These are phyloP conservation scores for Thuja plicata DNA, from an alignment of 83 land plant genomes.

Conservation along the genomic window DNA sequence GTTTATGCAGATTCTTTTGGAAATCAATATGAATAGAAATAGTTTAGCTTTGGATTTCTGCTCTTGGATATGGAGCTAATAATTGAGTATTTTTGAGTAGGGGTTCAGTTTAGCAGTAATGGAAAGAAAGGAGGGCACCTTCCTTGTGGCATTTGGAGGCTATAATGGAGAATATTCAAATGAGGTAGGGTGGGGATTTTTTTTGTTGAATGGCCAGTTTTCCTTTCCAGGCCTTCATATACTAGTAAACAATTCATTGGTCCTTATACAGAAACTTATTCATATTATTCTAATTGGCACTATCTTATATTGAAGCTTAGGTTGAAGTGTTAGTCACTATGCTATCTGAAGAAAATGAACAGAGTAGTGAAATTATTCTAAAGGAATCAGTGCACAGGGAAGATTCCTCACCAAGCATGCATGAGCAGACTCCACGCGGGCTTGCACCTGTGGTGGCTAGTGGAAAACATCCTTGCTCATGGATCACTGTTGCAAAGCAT, in stretches of 20 bases:
- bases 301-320: conserved; percentile 18
- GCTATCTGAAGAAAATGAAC: conserved; percentile 28
- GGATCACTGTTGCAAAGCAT: conserved; percentile 30
- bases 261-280: background rate
- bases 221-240: background rate
- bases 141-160: conserved; percentile 93
- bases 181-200: conserved; percentile 35
- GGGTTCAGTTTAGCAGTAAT: conserved; percentile 81
- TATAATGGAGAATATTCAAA: conserved; percentile 61
- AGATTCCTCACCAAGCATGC: conserved; percentile 13
- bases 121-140: conserved; percentile 69
- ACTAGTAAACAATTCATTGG: background rate
- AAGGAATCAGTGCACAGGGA: conserved; percentile 21
- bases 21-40: background rate
- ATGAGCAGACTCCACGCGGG: conserved; percentile 19
- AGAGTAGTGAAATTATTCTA: conserved; percentile 24
- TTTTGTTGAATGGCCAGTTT: background rate
- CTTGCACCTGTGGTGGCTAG: conserved; percentile 2
- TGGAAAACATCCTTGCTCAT: conserved; percentile 20
- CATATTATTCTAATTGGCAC: conserved; percentile 2
- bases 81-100: conserved; percentile 30
- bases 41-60: background rate
- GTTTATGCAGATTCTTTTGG: background rate
- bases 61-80: conserved; percentile 1
- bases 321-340: conserved; percentile 51